Base-by-base conservation (phyloP, 2,329 filamentous ascomycete species). In the Neofusicoccum sp. region DNA sequence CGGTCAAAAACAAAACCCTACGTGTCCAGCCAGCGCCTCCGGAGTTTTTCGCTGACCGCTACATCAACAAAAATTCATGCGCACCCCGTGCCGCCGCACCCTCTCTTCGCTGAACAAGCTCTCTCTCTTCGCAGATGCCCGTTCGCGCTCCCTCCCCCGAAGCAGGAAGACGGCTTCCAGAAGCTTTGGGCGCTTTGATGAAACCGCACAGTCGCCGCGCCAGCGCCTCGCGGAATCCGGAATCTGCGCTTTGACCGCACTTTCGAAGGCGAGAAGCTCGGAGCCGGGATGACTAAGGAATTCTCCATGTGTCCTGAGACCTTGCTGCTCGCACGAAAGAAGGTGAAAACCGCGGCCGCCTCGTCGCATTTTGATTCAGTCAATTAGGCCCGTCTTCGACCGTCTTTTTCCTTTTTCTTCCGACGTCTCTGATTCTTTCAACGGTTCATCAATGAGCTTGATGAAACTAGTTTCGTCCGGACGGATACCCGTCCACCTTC, bases 191-290 rank as follows among this genome's bases (percentile, higher is more conserved):
- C 20, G 51, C 51, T 56, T 44, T 44, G 36, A 43, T 43, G 36
- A 56, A 43, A 56, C 51, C 51, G 51, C 45, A 56, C 51, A 34
- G 16, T 28, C 51, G 36, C 51, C 36, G 36, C 36, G 36, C 49
- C 49, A 54, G 49, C 49, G 51, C 51, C 34, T 34, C 51, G 51
- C 51, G 51, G 51, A 24, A 43, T 24, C 38, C 51, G 51, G 51
- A 56, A 56, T 44, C 51, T 56, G 38, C 51, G 51, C 51, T 56
- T 56, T 56, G 51, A 56, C 51, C 51, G 51, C 51, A 56, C 38
- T 31, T 43, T 43, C 28, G 51, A 56, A 56, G 51, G 51, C 51
- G 51, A 56, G 38, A 56, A n/a, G 20, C 16, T 56, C 51, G 28
- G 51, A 33, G 20, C 33, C 24, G 36, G 9, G 38, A 30, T 43